Base-by-base conservation (phyloP, 179 eudicot species). In the Pouteria campechiana region DNA sequence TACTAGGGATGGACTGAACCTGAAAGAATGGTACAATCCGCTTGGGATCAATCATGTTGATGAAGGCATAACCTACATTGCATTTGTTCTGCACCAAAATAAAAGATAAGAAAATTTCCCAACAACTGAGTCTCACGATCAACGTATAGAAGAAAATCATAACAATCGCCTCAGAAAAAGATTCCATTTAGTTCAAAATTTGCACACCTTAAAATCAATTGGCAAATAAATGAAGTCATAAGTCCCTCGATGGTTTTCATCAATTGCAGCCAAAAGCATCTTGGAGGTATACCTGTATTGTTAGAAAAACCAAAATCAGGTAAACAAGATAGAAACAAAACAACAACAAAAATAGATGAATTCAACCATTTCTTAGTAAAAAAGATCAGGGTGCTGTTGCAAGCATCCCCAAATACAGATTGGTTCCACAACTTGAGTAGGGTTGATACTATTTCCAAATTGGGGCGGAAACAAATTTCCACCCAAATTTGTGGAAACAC, bases 211-310 rank as follows among this genome's bases (percentile, higher is more conserved):
- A 25, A 84, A 84, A 65, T 84, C 90, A 41, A 84, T 84, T 9
- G 95, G 95, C 17, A 83, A 57, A 66, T 83, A 83, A 37, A 83
- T 70, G 46, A 83, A 83, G 65, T 83, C 86, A 42, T 83, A 81
- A 49, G 76, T 72, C 55, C 95, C 95, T n/a, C 70, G 73, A 52
- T 77, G 89, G 32, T 46, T 65, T 48, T 84, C 95, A 53, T 84
- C 95, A 44, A 84, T 84, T 21, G 95, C 74, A 42, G 81, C 78
- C 74, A 83, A 61, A 55, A 84, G 90, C 95, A 84, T 84, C 70
- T 84, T 81, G 44, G 90, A 80, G 18, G 95, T 84, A 52, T 84
- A 84, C 70, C 95, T 84, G 40, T 16, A 48, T 17, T n/a, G n/a
- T n/a, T n/a, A n/a, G n/a, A n/a, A n/a, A n/a, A n/a, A 29, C 20